Conservation (phyloP, 1,139 yeast species). For the Lodderomyces parapsilosis region DNA sequence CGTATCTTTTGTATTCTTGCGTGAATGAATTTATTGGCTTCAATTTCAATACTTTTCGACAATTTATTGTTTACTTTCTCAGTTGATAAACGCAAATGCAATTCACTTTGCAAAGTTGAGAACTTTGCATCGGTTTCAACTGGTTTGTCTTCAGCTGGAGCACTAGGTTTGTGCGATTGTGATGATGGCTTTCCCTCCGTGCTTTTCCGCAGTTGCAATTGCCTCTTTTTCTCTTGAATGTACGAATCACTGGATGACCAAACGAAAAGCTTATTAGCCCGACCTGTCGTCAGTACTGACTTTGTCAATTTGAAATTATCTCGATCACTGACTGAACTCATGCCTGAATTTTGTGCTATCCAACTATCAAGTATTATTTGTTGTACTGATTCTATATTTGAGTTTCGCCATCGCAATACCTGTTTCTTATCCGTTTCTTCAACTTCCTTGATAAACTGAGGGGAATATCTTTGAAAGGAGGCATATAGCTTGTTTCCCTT, state of each 20-base stretch:
- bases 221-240: constrained; percentile 32
- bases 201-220: constrained; percentile 16
- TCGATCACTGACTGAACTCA: not conserved
- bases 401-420: constrained; percentile 36
- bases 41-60: constrained; percentile 31
- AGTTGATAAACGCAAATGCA: constrained; percentile 15
- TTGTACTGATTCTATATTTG: constrained; percentile 30
- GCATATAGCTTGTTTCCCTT: constrained; percentile 33
- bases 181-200: constrained; percentile 4
- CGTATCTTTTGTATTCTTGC: constrained; percentile 39
- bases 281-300: constrained; percentile 6
- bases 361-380: constrained; percentile 30
- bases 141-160: not conserved
- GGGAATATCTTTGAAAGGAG: constrained; percentile 34
- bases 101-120: constrained; percentile 6
- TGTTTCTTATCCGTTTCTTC: constrained; percentile 11
- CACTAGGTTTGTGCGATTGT: constrained; percentile 9
- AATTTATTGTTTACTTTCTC: constrained; percentile 26
- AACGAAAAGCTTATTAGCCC: constrained; percentile 38
- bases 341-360: constrained; percentile 14
- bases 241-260: constrained; percentile 49
- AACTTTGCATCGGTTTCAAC: constrained; percentile 9
- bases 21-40: constrained; percentile 40
- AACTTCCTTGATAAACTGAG: constrained; percentile 30
- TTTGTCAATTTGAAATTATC: constrained; percentile 1